A percentile compares a stretch with the other conserved stretches of the same genome.
phyloP scores from a whole-genome alignment of 2,329 filamentous ascomycete species.

The Fusarium kyushuense region DNA sequence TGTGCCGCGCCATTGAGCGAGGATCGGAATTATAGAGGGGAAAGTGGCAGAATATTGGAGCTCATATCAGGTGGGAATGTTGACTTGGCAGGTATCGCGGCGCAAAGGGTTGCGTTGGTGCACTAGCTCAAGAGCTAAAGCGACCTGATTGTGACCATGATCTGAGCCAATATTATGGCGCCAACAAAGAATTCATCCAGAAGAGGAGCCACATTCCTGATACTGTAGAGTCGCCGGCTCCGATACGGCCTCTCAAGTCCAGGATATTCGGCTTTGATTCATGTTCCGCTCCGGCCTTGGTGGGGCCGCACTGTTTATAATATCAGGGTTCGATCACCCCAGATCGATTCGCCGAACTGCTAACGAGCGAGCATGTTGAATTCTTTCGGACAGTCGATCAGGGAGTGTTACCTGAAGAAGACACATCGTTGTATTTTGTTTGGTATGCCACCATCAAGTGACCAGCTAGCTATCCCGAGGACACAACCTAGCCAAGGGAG shows the following conservation, averaged over 20 bases:
- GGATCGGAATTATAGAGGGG: slow-evolving; percentile 28
- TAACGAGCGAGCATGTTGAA: too few relatives aligned
- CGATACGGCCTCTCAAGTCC: slow-evolving; percentile 9
- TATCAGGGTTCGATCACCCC: slow-evolving; percentile 1
- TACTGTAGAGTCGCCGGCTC: slow-evolving; percentile 16
- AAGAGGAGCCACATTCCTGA: slow-evolving; percentile 27
- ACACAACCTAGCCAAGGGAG: slow-evolving; percentile 2
- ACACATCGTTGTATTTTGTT: background rate
- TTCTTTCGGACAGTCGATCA: background rate
- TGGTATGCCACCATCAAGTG: slow-evolving; percentile 10
- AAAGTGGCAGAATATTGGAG: slow-evolving; percentile 18
- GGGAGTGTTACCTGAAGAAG: background rate
- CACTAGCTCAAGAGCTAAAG: slow-evolving; percentile 36
- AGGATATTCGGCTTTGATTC: slow-evolving; percentile 14
- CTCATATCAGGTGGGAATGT: slow-evolving; percentile 23
- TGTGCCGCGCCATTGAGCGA: slow-evolving; percentile 8
- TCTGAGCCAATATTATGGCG: slow-evolving; percentile 30
- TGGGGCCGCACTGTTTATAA: slow-evolving; percentile 31
- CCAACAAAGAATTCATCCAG: slow-evolving; percentile 20
- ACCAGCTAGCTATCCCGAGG: slow-evolving; percentile 10
- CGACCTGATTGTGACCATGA: slow-evolving; percentile 30
- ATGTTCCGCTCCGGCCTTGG: slow-evolving; percentile 21
- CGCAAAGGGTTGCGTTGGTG: slow-evolving; percentile 21
- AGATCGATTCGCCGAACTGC: background rate
- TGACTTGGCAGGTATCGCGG: slow-evolving; percentile 6